Percentiles rank a stretch among this genome's conserved stretches.
These are phyloP conservation scores for Aspergillus funiculosus DNA, from an alignment of 495 filamentous ascomycete species.

Conservation along the genomic window DNA sequence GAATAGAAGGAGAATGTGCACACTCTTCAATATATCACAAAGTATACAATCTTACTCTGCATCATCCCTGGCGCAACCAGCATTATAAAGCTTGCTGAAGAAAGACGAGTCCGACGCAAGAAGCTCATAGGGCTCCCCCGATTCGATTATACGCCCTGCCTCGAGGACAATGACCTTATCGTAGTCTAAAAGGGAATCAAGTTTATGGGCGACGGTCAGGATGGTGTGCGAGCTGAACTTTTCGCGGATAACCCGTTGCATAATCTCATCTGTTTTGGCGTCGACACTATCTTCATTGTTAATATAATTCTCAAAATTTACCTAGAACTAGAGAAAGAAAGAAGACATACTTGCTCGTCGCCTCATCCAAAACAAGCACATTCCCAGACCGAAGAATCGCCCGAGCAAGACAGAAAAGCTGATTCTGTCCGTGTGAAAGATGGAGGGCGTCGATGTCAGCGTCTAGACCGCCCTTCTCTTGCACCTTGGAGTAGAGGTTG, in stretches of 20 bases:
- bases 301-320: neutral
- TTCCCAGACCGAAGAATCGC: slow-evolving; percentile 48
- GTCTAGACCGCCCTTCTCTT: slow-evolving; percentile 47
- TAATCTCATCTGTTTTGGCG: slow-evolving; percentile 49
- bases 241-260: slow-evolving; percentile 54
- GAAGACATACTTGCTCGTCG: slow-evolving; percentile 43
- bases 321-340: neutral
- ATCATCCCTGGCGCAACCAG: slow-evolving; percentile 21
- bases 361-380: slow-evolving; percentile 49
- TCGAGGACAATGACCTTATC: slow-evolving; percentile 46
- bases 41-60: too few species aligned
- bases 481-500: slow-evolving; percentile 41
- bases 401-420: slow-evolving; percentile 60
- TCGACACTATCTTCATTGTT: slow-evolving; percentile 39
- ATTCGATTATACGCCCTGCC: slow-evolving; percentile 41
- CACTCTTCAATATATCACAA: too few species aligned
- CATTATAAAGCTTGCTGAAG: slow-evolving; percentile 29
- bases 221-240: slow-evolving; percentile 55
- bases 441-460: slow-evolving; percentile 44
- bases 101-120: slow-evolving; percentile 28
- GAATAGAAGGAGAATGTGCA: too few species aligned
- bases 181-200: slow-evolving; percentile 54
- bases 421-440: slow-evolving; percentile 57
- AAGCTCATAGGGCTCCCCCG: slow-evolving; percentile 36
- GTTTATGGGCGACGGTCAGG: slow-evolving; percentile 56